A percentile compares a stretch with the other conserved stretches of the same genome.
These are phyloP conservation scores for Hypericum androsaemum DNA, from an alignment of 345 rosid species.

Conservation along the genomic window DNA sequence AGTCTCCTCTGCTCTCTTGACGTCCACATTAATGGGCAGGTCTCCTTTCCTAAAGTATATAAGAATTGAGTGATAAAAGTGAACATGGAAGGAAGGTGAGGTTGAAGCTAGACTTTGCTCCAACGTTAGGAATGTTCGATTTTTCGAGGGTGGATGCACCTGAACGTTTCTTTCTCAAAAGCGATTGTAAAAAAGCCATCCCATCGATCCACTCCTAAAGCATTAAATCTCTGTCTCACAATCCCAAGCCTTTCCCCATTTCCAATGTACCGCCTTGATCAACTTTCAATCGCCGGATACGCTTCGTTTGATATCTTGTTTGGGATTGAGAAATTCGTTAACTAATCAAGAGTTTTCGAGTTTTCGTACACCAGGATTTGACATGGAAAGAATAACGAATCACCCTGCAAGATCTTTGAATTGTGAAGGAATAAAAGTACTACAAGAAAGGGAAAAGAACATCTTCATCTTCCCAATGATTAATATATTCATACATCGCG, in stretches of 20 bases:
- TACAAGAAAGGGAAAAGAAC: too few species aligned
- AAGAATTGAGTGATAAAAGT: constrained; percentile 7
- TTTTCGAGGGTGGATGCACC: not conserved
- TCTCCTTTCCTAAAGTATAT: constrained; percentile 10
- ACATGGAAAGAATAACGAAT: too few species aligned
- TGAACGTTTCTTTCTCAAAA: constrained; percentile 17
- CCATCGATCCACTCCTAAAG: constrained; percentile 30
- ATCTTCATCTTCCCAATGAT: too few species aligned
- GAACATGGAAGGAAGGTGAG: constrained; percentile 10
- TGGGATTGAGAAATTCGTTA: too few species aligned
- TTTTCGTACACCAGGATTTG: too few species aligned
- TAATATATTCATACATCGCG: too few species aligned
- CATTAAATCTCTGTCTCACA: constrained; percentile 20
- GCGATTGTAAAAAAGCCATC: constrained; percentile 35
- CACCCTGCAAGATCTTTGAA: too few species aligned
- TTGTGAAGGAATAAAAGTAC: too few species aligned
- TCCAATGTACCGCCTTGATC: constrained; percentile 35
- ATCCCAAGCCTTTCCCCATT: constrained; percentile 43
- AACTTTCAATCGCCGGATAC: not conserved
- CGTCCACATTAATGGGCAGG: not conserved
- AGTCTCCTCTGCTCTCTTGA: not conserved
- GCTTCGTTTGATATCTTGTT: constrained; percentile 14
- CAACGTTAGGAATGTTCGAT: constrained; percentile 19
- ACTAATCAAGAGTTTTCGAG: too few species aligned
- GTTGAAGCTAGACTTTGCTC: constrained; percentile 7